Base-by-base conservation (phyloP, 2,329 filamentous ascomycete genomes). In the Cordyceps militaris region DNA sequence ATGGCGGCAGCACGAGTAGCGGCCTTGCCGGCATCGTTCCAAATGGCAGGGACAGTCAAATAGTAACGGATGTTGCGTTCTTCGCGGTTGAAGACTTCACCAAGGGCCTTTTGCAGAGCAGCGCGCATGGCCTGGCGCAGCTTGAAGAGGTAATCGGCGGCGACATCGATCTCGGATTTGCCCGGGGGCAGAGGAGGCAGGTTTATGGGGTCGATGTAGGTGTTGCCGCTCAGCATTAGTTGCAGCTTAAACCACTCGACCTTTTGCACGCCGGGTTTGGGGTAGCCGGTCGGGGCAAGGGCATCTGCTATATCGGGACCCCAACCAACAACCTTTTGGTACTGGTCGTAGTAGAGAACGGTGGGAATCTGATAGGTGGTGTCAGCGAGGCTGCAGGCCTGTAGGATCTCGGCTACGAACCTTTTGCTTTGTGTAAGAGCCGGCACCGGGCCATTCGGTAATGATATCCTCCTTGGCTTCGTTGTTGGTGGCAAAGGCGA, bases 211-310 rank as follows among this genome's bases (percentile, higher is more conserved):
- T 97, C 94, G 70, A 97, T 97, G 74, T 97, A 97, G 46, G 94
- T 97, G 80, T 97, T 97, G 62, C 94, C 94, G 60, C 91, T 97
- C 62, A 97, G 82, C 94, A 97, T 97, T 58, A 99, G 85, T 77
- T 99, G 94, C 65, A 99, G 83, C 80, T 97, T 97, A 83, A 99
- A 97, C 94, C 94, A 99, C 77, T 97, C 94, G 24, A 97, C 93
- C 78, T 97, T 97, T 74, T 97, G 94, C 65, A 99, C 93, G 63
- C 93, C 93, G 34, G 90, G 90, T 79, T 97, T 97, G 65, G 94
- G 94, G 73, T 97, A 97, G 62, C 94, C 94, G 42, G 94, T 97
- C 30, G 94, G 94, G 55, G 94, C 93, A 63, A 97, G 83, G 63
- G 94, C 94, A 75, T 97, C 93, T 61, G 94, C 91, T 67, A 97